A percentile compares a stretch with the other conserved stretches of the same genome.
Evolutionary conservation across 352 stramenopile species (phyloP).

Genomic region (Blastocystis hominis): DNA sequence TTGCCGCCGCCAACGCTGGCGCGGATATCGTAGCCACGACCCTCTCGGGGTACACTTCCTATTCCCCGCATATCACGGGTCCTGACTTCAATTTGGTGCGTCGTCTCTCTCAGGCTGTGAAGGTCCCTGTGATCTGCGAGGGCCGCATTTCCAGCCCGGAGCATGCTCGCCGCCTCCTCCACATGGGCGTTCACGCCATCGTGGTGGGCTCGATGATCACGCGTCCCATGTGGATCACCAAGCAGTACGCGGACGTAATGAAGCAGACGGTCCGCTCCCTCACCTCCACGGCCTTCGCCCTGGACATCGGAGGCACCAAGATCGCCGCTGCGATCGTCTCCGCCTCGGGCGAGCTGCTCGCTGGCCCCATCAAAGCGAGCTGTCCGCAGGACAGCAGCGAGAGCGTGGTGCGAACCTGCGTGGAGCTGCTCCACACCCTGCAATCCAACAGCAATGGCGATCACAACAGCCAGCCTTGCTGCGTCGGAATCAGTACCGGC

Average conservation of each 20-base stretch:
- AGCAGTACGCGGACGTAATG: conserved; percentile 52
- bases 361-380: neutral
- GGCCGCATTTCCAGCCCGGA: conserved; percentile 44
- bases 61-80: conserved; percentile 26
- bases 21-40: conserved; percentile 55
- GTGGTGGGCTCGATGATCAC: conserved; percentile 57
- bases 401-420: conserved; percentile 31
- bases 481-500: conserved; percentile 36
- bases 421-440: conserved; percentile 1
- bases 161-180: conserved; percentile 36
- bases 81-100: conserved; percentile 45
- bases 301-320: conserved; percentile 56
- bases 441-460: neutral
- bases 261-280: conserved; percentile 30
- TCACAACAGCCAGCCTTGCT: neutral
- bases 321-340: conserved; percentile 39
- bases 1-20: conserved; percentile 41
- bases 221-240: conserved; percentile 58
- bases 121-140: conserved; percentile 55
- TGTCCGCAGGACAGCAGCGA: conserved; percentile 40
- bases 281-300: neutral
- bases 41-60: conserved; percentile 49
- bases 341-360: neutral
- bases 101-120: conserved; percentile 28
- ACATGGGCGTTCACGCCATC: conserved; percentile 35